phyloP scores from a whole-genome alignment of 208 protist genomes.

The Crithidia brevicula region DNA sequence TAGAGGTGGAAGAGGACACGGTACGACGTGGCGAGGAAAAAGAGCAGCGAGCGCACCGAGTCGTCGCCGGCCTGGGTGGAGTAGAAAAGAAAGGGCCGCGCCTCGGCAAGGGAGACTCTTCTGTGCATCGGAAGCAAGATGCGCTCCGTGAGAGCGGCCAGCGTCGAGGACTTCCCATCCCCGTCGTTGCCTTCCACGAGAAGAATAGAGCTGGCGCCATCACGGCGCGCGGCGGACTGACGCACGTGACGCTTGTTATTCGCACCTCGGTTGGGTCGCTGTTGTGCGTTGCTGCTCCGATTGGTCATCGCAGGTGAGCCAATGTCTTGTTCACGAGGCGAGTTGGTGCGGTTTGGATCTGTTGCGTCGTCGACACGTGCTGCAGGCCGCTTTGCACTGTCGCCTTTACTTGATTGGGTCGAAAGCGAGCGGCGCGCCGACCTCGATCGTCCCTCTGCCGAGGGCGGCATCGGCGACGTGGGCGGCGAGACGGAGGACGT shows the following conservation, averaged over 20 bases:
- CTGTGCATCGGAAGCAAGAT: constrained; percentile 32
- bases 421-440: too few relatives aligned
- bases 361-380: too few relatives aligned
- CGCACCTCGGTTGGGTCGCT: too few relatives aligned
- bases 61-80: constrained; percentile 64
- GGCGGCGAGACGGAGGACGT: background rate
- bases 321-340: too few relatives aligned
- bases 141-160: constrained; percentile 51
- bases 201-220: constrained; percentile 43
- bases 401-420: too few relatives aligned
- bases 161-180: constrained; percentile 72
- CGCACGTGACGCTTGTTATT: too few relatives aligned
- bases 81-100: constrained; percentile 59
- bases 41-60: constrained; percentile 51
- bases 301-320: too few relatives aligned
- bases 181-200: constrained; percentile 68
- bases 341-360: too few relatives aligned
- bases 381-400: too few relatives aligned
- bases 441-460: too few relatives aligned
- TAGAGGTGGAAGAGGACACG: constrained; percentile 41
- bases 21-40: constrained; percentile 61
- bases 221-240: background rate
- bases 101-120: background rate
- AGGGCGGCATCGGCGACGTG: background rate
- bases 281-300: background rate